phyloP scores from a whole-genome alignment of 2,329 filamentous ascomycete species.

The Xenoacremonium recifei region DNA sequence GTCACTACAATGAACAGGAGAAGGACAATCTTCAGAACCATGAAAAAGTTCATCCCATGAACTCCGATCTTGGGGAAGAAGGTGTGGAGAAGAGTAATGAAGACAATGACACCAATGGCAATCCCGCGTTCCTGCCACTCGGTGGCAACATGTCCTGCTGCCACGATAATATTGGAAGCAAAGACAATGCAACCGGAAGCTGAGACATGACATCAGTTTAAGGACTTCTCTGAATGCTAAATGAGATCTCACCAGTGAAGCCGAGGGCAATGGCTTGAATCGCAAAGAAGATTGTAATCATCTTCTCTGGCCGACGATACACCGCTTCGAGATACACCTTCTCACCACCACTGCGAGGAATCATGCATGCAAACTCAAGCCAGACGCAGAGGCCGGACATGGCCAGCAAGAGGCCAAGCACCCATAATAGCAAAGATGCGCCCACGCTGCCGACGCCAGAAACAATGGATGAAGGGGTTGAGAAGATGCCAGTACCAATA shows the following conservation, averaged over 20 bases:
- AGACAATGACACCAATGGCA: conserved; percentile 54
- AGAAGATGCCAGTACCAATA: conserved; percentile 70
- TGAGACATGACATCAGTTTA: no score
- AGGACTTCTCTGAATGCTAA: no score
- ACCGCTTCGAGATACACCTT: conserved; percentile 73
- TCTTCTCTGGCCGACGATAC: conserved; percentile 60
- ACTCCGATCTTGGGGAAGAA: conserved; percentile 57
- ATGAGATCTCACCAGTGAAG: conserved; percentile 69
- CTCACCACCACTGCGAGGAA: conserved; percentile 65
- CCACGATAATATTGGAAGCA: conserved; percentile 50
- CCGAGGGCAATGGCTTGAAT: conserved; percentile 63
- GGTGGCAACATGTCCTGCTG: conserved; percentile 48
- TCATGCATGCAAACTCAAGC: conserved; percentile 69
- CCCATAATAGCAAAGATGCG: conserved; percentile 61
- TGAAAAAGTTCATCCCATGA: conserved; percentile 58
- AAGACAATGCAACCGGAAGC: conserved; percentile 66
- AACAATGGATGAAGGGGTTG: conserved; percentile 67
- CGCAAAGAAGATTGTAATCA: conserved; percentile 63
- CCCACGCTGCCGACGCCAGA: conserved; percentile 65
- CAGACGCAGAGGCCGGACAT: conserved; percentile 60
- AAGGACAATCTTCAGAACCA: conserved; percentile 58
- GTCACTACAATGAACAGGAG: conserved; percentile 43
- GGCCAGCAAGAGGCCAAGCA: conserved; percentile 59
- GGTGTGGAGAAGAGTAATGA: conserved; percentile 58
- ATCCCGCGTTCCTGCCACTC: conserved; percentile 54